Base-by-base conservation (phyloP, 257 asterid species). In the Fraxinus cuspidata region DNA sequence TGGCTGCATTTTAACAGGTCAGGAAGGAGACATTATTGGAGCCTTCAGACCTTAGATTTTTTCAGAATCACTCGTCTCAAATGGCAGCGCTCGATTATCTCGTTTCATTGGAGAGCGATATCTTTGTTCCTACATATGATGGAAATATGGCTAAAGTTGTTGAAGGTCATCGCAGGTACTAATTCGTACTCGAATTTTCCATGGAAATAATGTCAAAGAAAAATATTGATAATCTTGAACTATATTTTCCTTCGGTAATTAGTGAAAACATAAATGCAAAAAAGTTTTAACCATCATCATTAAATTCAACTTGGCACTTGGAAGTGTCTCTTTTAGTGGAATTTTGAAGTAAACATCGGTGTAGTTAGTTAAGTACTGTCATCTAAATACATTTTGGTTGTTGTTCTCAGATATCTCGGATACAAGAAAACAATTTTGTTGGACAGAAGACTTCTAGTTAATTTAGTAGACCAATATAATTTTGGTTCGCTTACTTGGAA, bases 61-160 rank as follows among this genome's bases (percentile, higher is more conserved):
- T 96, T 81, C 98, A 92, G 81, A 93, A 93, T 73, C 99, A 96
- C 83, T 93, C 99, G 1, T 96, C 99, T 32, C 99, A 96, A 80
- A 96, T 96, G 99, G 99, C 99, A 21, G 99, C 99, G 15, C 81
- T 96, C 34, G 99, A 96, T 81, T 96, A 96, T 87, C 97, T 96
- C n/a, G 99, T 96, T 75, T 96, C 99, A 7, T 83, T 93, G 64
- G 97, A 96, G 87, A 96, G 99, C 72, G 97, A 96, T 81, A 90
- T 93, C 68, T 96, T 93, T 81, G 93, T 91, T 76, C 99, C 98
- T 64, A 96, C 99, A 6, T 96, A 96, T 73, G 98, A 93, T 72
- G 99, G 99, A 64, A 96, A 96, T 83, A 96, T 96, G 99, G 99
- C 99, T 73, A 96, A 92, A 90, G 98, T 96, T 70, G 99, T 96